phyloP scores from a whole-genome alignment of 2,329 filamentous ascomycete genomes.

The Nemania diffusa region DNA sequence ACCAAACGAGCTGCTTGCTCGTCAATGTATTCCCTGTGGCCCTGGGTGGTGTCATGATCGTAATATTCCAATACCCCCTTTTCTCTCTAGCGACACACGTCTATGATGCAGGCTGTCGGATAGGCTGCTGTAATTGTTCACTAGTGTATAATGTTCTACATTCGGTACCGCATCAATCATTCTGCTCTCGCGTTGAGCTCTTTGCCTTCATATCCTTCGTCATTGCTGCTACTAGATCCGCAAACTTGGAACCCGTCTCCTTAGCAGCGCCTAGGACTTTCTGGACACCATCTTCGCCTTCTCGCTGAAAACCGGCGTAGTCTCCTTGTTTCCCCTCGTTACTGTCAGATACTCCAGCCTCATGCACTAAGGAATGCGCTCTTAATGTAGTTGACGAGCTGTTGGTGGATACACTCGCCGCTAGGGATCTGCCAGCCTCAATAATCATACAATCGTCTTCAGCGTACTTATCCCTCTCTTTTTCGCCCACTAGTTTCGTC shows the following conservation, averaged over 20 bases:
- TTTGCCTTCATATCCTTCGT: constrained; percentile 43
- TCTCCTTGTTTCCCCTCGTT: constrained; percentile 23
- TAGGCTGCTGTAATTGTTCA: background rate
- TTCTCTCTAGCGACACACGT: background rate
- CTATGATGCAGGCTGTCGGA: background rate
- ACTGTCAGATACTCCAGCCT: constrained; percentile 19
- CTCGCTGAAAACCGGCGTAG: constrained; percentile 13
- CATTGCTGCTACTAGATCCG: constrained; percentile 47
- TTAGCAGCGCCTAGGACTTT: constrained; percentile 39
- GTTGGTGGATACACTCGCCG: constrained; percentile 30
- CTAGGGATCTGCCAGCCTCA: constrained; percentile 48
- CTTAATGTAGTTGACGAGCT: constrained; percentile 31
- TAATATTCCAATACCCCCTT: background rate
- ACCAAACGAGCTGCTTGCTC: constrained; percentile 12
- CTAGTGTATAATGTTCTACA: too few species aligned
- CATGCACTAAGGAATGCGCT: constrained; percentile 34
- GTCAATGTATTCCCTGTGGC: background rate
- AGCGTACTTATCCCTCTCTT: constrained; percentile 53
- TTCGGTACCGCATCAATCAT: constrained; percentile 3
- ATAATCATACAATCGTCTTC: constrained; percentile 53
- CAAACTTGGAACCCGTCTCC: constrained; percentile 45
- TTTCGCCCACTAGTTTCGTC: constrained; percentile 60
- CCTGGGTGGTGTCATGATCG: background rate
- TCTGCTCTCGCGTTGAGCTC: constrained; percentile 24
- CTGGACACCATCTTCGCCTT: constrained; percentile 33